phyloP scores from a whole-genome alignment of 2,329 filamentous ascomycete species.

The Sporothrix phasma region DNA sequence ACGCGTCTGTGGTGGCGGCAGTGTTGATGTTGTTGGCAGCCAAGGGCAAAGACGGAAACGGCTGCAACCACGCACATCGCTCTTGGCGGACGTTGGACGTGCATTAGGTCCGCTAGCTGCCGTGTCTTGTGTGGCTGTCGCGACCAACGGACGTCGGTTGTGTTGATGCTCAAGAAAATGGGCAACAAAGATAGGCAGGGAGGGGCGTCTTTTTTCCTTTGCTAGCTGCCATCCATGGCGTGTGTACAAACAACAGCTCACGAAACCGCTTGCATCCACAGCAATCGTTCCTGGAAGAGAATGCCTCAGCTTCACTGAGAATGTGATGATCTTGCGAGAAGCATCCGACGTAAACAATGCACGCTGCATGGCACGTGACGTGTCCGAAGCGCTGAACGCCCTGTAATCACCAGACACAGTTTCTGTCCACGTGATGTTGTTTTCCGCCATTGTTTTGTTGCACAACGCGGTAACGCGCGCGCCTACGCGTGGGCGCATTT shows the following conservation, averaged over 20 bases:
- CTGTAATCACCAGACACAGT: too few species aligned
- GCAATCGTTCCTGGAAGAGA: background rate
- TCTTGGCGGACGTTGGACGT: background rate
- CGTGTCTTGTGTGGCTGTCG: background rate
- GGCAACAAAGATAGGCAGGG: background rate
- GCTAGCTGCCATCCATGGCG: background rate
- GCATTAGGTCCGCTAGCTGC: slow-evolving; percentile 5
- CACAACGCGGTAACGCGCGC: too few species aligned
- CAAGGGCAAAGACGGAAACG: background rate
- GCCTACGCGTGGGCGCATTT: too few species aligned
- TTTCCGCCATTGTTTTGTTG: too few species aligned
- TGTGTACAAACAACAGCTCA: background rate
- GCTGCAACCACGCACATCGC: background rate
- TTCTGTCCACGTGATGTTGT: too few species aligned
- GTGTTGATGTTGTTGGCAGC: background rate
- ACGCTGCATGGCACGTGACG: slow-evolving; percentile 9
- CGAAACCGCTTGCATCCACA: background rate
- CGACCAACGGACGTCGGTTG: background rate
- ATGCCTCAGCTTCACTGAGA: background rate
- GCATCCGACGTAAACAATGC: background rate
- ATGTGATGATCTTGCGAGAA: background rate
- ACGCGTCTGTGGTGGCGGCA: background rate
- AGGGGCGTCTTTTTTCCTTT: background rate
- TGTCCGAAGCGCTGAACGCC: background rate
- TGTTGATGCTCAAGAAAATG: background rate